Conservation (phyloP, 441 rosid genomes). For the Cnidoscolus chayamansa region DNA sequence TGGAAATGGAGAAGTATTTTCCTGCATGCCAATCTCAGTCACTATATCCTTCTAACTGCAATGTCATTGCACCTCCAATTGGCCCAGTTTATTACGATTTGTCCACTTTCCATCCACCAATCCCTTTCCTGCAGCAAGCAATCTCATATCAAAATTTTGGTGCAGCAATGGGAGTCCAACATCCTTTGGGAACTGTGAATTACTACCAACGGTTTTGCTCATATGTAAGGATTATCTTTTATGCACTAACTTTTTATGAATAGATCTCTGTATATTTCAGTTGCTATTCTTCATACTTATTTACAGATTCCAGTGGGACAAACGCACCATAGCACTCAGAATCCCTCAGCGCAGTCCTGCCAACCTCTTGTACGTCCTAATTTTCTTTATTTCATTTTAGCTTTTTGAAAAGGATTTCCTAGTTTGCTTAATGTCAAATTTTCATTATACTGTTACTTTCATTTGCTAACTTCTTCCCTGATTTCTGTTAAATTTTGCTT, state of each 20-base stretch:
- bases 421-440: neutral
- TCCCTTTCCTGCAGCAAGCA: slow-evolving; percentile 31
- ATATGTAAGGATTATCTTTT: slow-evolving; percentile 26
- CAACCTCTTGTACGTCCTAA: slow-evolving; percentile 18
- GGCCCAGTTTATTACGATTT: slow-evolving; percentile 19
- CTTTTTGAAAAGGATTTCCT: neutral
- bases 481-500: neutral
- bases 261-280: neutral
- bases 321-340: neutral
- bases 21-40: slow-evolving; percentile 17
- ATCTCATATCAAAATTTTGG: slow-evolving; percentile 22
- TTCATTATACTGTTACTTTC: neutral
- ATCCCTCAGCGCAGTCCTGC: slow-evolving; percentile 6
- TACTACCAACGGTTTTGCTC: slow-evolving; percentile 16
- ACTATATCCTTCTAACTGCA: slow-evolving; percentile 19
- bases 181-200: slow-evolving; percentile 24
- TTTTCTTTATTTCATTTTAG: neutral
- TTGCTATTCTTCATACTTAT: neutral
- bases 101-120: slow-evolving; percentile 18
- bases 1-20: slow-evolving; percentile 32
- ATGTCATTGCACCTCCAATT: slow-evolving; percentile 20
- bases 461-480: slow-evolving; percentile 11
- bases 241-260: neutral
- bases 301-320: slow-evolving; percentile 16
- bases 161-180: slow-evolving; percentile 14